A percentile compares a stretch with the other conserved stretches of the same genome.
Conservation (phyloP, 1,139 yeast species). For the Lodderomyces jiufengensis region DNA sequence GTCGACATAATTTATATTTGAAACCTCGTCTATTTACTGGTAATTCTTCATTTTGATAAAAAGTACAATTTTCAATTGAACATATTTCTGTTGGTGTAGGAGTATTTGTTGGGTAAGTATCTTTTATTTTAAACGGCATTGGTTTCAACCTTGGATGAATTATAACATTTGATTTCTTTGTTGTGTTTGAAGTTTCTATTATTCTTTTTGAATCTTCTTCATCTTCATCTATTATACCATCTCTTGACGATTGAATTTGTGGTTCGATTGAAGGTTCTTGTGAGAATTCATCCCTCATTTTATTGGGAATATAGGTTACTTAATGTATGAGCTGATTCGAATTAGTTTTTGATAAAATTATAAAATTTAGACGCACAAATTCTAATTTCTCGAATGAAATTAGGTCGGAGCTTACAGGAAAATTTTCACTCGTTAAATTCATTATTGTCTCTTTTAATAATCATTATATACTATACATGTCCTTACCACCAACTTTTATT, state of each 20-base stretch:
- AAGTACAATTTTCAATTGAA: conserved; percentile 18
- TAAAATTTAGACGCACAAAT: too few species aligned
- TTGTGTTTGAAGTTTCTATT: conserved; percentile 16
- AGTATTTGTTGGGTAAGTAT: conserved; percentile 17
- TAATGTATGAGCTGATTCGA: too few species aligned
- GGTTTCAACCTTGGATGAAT: conserved; percentile 48
- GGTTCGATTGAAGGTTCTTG: conserved; percentile 23
- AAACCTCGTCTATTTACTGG: conserved; percentile 81
- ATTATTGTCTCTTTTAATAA: too few species aligned
- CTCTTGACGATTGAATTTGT: conserved; percentile 17
- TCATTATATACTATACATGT: too few species aligned
- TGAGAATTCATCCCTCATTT: conserved; percentile 10
- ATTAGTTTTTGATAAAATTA: too few species aligned
- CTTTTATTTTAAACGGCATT: conserved; percentile 36
- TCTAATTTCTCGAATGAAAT: too few species aligned
- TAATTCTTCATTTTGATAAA: conserved; percentile 62
- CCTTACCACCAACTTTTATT: conserved; percentile 12
- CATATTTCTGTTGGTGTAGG: conserved; percentile 11
- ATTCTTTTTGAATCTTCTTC: conserved; percentile 14
- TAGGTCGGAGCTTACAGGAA: too few species aligned
- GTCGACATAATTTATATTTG: conserved; percentile 76
- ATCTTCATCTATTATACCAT: conserved; percentile 10
- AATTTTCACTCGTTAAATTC: too few species aligned
- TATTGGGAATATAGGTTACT: too few species aligned
- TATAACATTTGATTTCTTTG: conserved; percentile 25